These are phyloP conservation scores for Zizania latifolia DNA, from an alignment of 176 grass and related monocot species.

Conservation along the genomic window DNA sequence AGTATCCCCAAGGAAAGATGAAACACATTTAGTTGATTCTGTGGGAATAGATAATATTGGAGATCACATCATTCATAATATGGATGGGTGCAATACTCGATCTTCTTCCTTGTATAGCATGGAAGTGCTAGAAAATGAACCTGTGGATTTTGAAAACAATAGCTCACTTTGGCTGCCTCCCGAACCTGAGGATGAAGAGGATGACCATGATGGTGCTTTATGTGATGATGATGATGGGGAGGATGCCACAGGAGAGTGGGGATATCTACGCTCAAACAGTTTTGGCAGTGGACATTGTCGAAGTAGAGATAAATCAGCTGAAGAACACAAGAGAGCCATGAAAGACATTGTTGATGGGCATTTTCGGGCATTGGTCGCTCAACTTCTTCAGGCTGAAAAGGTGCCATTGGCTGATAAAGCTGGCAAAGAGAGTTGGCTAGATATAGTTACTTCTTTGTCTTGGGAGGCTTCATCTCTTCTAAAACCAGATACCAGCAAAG, in stretches of 20 bases:
- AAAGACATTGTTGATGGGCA: constrained; percentile 88
- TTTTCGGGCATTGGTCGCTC: constrained; percentile 86
- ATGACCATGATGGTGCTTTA: constrained; percentile 54
- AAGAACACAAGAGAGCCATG: constrained; percentile 97
- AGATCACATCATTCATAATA: constrained; percentile 45
- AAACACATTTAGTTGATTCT: constrained; percentile 26
- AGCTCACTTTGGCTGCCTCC: constrained; percentile 71
- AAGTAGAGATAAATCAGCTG: constrained; percentile 75
- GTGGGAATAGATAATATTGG: constrained; percentile 47
- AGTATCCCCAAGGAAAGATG: constrained; percentile 41
- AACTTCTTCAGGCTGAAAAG: constrained; percentile 84
- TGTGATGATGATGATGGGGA: constrained; percentile 79
- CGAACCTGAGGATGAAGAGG: constrained; percentile 90
- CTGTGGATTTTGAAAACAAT: constrained; percentile 91
- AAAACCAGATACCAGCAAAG: constrained; percentile 97
- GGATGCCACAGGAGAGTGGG: constrained; percentile 77
- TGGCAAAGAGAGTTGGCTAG: constrained; percentile 73
- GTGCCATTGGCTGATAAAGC: constrained; percentile 45
- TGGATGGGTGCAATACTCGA: constrained; percentile 54
- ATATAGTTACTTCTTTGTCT: constrained; percentile 88
- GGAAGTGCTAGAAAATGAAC: constrained; percentile 64
- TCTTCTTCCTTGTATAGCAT: constrained; percentile 78
- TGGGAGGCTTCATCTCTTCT: constrained; percentile 94
- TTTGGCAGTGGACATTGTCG: constrained; percentile 70
- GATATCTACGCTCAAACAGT: constrained; percentile 72